Conservation (phyloP, 148 eudicot species). For the Hydrangea macrophylla region DNA sequence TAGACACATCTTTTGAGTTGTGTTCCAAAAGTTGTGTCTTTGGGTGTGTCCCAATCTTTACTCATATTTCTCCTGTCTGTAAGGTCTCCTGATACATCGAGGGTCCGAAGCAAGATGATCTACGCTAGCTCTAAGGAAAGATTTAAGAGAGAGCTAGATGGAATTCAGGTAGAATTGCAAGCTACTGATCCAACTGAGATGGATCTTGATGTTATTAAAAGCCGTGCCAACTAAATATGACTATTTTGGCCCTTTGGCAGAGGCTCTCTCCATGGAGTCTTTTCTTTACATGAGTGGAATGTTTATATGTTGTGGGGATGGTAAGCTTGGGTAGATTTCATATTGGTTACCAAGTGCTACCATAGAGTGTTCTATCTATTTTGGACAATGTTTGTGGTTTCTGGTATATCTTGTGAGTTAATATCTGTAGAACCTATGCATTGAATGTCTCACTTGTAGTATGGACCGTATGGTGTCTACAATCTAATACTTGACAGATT, state of each 20-base stretch:
- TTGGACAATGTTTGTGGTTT: background rate
- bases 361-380: background rate
- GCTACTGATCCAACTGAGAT: conserved; percentile 43
- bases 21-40: no score
- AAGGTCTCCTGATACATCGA: conserved; percentile 39
- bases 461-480: conserved; percentile 8
- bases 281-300: background rate
- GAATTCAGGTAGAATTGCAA: conserved; percentile 37
- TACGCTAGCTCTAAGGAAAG: conserved; percentile 44
- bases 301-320: conserved; percentile 11
- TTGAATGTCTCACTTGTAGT: conserved; percentile 4
- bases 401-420: conserved; percentile 1
- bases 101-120: conserved; percentile 45
- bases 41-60: background rate
- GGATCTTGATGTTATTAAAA: conserved; percentile 30
- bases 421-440: conserved; percentile 9
- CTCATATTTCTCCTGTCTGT: background rate
- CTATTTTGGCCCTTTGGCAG: background rate
- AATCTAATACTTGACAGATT: conserved; percentile 12
- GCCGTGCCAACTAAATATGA: conserved; percentile 22
- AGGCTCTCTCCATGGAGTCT: conserved; percentile 3
- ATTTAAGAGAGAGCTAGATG: conserved; percentile 43
- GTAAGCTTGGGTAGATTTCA: conserved; percentile 2
- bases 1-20: no score
- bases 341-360: conserved; percentile 8